These are phyloP conservation scores for Rhizophagus sp. DNA, from an alignment of 192 early-diverging fungal genomes.

Conservation along the genomic window DNA sequence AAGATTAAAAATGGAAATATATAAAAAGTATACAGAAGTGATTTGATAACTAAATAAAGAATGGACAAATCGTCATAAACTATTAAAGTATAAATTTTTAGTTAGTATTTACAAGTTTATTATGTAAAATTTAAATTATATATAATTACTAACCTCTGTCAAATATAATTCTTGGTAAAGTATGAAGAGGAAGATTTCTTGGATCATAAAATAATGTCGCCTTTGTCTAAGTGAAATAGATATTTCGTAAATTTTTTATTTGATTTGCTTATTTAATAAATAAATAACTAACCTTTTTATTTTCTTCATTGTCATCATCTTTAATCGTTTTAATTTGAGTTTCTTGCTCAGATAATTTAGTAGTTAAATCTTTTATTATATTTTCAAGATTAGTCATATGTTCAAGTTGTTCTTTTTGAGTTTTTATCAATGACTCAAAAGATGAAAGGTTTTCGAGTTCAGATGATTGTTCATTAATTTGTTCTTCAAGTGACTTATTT, in stretches of 20 bases:
- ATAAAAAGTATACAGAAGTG: neutral
- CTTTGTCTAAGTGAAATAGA: neutral
- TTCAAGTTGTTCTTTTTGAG: neutral
- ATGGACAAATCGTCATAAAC: neutral
- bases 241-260: neutral
- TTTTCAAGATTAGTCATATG: neutral
- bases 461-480: neutral
- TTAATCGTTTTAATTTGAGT: neutral
- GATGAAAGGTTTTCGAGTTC: neutral
- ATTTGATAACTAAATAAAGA: neutral
- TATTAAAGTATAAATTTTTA: neutral
- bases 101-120: no score
- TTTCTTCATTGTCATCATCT: neutral
- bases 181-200: neutral
- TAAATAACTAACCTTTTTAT: neutral
- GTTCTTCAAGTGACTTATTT: neutral
- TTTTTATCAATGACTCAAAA: neutral
- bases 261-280: no score
- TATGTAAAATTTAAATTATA: no score
- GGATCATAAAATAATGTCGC: neutral
- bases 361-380: neutral
- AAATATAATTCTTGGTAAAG: neutral
- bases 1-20: neutral
- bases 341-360: neutral
- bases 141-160: neutral